These are phyloP conservation scores for Euphorbia tirucalli DNA, from an alignment of 345 rosid genomes.

Conservation along the genomic window DNA sequence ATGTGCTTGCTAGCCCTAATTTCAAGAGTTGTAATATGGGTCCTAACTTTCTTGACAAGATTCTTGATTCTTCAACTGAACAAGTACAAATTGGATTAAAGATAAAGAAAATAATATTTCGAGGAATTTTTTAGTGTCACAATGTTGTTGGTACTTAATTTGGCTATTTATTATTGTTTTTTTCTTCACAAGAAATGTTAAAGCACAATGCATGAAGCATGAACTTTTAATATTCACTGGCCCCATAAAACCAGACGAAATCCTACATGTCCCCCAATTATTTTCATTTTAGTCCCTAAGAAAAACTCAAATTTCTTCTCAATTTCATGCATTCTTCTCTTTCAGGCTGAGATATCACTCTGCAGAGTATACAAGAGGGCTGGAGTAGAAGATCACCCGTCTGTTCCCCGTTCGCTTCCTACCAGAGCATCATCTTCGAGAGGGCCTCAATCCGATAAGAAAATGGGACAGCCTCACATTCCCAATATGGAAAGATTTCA, in stretches of 20 bases:
- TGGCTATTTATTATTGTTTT: neutral
- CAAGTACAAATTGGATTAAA: neutral
- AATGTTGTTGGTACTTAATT: slow-evolving; percentile 10
- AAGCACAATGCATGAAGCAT: neutral
- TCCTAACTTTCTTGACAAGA: neutral
- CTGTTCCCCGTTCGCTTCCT: slow-evolving; percentile 65
- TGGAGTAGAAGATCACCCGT: slow-evolving; percentile 91
- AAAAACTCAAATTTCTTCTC: neutral
- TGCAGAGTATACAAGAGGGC: slow-evolving; percentile 95
- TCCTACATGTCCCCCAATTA: neutral
- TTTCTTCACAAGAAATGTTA: neutral
- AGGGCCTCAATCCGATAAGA: slow-evolving; percentile 22
- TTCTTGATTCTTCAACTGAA: neutral
- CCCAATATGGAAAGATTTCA: slow-evolving; percentile 23
- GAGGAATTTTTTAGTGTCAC: neutral
- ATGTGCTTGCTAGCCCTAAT: neutral
- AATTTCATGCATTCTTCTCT: neutral
- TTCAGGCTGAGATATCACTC: slow-evolving; percentile 63
- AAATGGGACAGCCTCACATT: slow-evolving; percentile 20
- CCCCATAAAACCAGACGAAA: slow-evolving; percentile 1
- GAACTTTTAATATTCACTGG: neutral
- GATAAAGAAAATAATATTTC: neutral
- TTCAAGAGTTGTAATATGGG: neutral
- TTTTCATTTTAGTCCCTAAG: neutral
- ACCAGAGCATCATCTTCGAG: slow-evolving; percentile 40